These are phyloP conservation scores for Kwoniella europaea DNA, from an alignment of 768 basidiomycete species.

Conservation along the genomic window DNA sequence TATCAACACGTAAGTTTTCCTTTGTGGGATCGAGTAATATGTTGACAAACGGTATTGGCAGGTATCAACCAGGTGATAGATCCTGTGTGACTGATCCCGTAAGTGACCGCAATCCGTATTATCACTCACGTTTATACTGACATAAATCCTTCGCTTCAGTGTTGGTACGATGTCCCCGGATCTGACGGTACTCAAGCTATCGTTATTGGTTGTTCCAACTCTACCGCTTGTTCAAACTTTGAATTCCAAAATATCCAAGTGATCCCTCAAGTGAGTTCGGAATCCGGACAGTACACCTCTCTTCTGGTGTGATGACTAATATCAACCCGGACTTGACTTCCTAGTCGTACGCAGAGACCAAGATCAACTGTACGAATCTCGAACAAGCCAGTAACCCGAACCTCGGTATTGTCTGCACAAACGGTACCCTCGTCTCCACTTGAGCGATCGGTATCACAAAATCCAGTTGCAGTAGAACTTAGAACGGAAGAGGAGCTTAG, in stretches of 20 bases:
- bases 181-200: slow-evolving; percentile 41
- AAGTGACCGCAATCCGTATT: neutral
- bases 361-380: slow-evolving; percentile 35
- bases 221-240: slow-evolving; percentile 37
- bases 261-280: slow-evolving; percentile 28
- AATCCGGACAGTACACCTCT: no score
- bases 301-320: neutral
- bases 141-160: slow-evolving; percentile 8
- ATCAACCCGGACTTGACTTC: neutral
- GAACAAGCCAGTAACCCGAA: slow-evolving; percentile 36
- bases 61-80: slow-evolving; percentile 39
- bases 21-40: neutral
- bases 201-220: slow-evolving; percentile 38
- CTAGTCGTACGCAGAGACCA: slow-evolving; percentile 22
- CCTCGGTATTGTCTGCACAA: slow-evolving; percentile 40
- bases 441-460: neutral
- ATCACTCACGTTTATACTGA: neutral
- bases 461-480: neutral
- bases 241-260: slow-evolving; percentile 38
- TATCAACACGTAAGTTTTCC: slow-evolving; percentile 30
- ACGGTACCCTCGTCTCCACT: slow-evolving; percentile 31
- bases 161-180: slow-evolving; percentile 44
- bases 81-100: slow-evolving; percentile 40
- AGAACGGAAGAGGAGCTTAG: neutral
- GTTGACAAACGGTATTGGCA: neutral